A percentile compares a stretch with the other conserved stretches of the same genome.
These are phyloP conservation scores for Pontederia crassipes DNA, from an alignment of 176 grass and related monocot species.

Conservation along the genomic window DNA sequence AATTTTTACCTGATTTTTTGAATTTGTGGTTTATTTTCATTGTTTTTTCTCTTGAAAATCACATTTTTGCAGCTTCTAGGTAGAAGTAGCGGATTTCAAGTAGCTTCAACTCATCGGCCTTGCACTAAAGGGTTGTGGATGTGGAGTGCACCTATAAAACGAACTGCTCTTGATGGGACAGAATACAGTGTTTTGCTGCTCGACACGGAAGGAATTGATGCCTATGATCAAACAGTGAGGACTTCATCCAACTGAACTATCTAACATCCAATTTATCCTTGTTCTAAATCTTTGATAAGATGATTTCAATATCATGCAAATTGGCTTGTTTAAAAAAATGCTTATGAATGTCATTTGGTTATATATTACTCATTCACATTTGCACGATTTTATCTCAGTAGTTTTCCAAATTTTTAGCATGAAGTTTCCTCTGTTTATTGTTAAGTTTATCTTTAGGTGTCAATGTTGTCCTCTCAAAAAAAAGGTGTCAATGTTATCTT, in stretches of 20 bases:
- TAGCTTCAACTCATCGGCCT: slow-evolving; percentile 83
- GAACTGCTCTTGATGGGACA: slow-evolving; percentile 80
- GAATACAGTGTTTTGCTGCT: slow-evolving; percentile 84
- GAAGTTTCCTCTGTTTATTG: no score
- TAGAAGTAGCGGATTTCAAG: slow-evolving; percentile 84
- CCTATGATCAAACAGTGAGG: slow-evolving; percentile 92
- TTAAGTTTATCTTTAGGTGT: no score
- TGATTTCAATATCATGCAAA: no score
- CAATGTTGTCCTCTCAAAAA: no score
- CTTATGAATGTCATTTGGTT: no score
- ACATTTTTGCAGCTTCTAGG: slow-evolving; percentile 58
- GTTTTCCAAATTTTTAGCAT: no score
- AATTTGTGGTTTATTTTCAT: slow-evolving; percentile 6
- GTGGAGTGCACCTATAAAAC: slow-evolving; percentile 86
- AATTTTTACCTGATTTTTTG: neutral
- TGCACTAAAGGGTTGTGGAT: slow-evolving; percentile 99
- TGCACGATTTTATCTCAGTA: no score
- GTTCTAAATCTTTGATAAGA: neutral
- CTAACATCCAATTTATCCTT: neutral
- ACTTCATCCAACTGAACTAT: slow-evolving; percentile 1
- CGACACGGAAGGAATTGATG: slow-evolving; percentile 98
- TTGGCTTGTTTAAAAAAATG: no score
- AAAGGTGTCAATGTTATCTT: no score
- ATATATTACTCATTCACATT: no score
- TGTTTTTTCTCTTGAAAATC: neutral